Base-by-base conservation (phyloP, 176 grass and related monocot genomes). In the Juncus inflexus region DNA sequence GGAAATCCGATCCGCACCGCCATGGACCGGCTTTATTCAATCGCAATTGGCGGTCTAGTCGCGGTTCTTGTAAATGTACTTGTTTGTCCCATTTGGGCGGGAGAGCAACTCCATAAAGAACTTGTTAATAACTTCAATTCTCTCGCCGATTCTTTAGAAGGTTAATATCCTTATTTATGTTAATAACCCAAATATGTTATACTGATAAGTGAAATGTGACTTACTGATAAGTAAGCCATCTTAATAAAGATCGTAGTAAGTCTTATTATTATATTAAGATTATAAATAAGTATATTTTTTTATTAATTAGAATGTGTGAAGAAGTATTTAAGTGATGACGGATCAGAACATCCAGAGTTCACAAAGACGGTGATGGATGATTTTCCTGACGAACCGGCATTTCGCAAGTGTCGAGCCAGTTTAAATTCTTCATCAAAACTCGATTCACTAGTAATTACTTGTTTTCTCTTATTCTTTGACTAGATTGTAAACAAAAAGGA, bases 51-150 rank as follows among this genome's bases (percentile, higher is more conserved):
- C 16, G 90, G 63, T 54, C 3, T 95, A 36, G 69, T 89, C 37
- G 85, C 90, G 19, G 85, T 95, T 41, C 60, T 95, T 59, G 85
- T 95, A 10, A 89, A 95, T 73, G 60, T 78, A 54, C 39, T 87
- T 15, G 75, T 89, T 55, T 83, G 60, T 64, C 90, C 90, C 37
- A 95, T 95, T 55, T 95, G 90, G 90, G 82, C 85, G 55, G 90
- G 90, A 49, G 90, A 95, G 70, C 79, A 89, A 56, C 73, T 95
- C 15, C 90, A 89, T 55, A 95, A 75, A 64, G 90, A 95, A 76
- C 85, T 95, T 39, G 85, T 95, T 45, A 76, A 67, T 19, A 81
- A 75, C 45, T 85, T 95, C 79, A 83, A 73, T 75, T 69, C 69
- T 55, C 65, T 95, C 42, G 90, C 85, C 40, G 79, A 95, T 78